A percentile compares a stretch with the other conserved stretches of the same genome.
phyloP scores from a whole-genome alignment of 139 green algal genomes.

The Micractinium conductrix region DNA sequence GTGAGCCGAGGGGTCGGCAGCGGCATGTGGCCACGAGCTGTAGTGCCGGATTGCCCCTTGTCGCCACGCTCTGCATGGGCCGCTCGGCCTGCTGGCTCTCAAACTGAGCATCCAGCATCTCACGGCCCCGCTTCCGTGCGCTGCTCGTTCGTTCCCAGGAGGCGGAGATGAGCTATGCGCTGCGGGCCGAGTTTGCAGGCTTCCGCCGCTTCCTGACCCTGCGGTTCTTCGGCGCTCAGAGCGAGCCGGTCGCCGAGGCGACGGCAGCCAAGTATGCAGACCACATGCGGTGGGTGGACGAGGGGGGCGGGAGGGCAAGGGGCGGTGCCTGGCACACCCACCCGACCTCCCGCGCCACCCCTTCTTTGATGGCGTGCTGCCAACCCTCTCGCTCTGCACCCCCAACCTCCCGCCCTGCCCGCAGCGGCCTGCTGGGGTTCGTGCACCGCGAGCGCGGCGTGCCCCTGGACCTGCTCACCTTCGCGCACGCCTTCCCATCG shows the following conservation, averaged over 20 bases:
- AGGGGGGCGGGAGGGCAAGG: too few species aligned
- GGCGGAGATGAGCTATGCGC: slow-evolving; percentile 24
- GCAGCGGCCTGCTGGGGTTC: slow-evolving; percentile 50
- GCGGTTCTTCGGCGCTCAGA: slow-evolving; percentile 51
- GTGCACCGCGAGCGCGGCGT: slow-evolving; percentile 45
- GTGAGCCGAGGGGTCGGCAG: background rate
- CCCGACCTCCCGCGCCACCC: too few species aligned
- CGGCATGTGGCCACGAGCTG: too few species aligned
- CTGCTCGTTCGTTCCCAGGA: too few species aligned
- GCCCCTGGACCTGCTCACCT: slow-evolving; percentile 47
- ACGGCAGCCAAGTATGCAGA: slow-evolving; percentile 61
- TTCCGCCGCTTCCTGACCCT: slow-evolving; percentile 54
- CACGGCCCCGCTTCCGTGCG: too few species aligned
- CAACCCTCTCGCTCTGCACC: too few species aligned
- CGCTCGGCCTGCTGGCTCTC: too few species aligned
- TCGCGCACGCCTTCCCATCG: slow-evolving; percentile 48
- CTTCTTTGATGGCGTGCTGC: too few species aligned
- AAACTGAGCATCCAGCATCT: too few species aligned
- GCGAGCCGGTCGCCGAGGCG: slow-evolving; percentile 48
- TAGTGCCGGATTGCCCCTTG: background rate
- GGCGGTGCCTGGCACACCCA: too few species aligned
- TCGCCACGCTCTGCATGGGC: too few species aligned
- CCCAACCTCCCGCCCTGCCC: too few species aligned
- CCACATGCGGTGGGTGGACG: slow-evolving; percentile 36
- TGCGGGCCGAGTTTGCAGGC: slow-evolving; percentile 52